Conservation (phyloP, 768 basidiomycete species). For the Sporobolomyces pararoseus region DNA sequence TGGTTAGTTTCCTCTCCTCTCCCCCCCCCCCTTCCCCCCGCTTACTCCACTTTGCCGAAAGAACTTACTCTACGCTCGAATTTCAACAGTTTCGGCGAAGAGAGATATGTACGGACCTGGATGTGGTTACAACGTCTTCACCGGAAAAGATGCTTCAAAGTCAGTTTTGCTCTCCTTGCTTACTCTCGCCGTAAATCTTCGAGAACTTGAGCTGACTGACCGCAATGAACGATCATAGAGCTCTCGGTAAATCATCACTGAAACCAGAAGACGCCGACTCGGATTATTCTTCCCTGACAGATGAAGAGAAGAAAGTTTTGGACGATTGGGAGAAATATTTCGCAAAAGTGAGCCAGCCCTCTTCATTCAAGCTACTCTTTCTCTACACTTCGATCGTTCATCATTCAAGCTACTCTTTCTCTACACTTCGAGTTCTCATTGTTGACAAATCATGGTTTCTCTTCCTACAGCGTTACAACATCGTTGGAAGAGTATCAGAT, state of each 20-base stretch:
- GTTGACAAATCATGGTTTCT: no score
- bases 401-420: no score
- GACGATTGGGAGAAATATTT: constrained; percentile 90
- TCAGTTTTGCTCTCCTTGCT: background rate
- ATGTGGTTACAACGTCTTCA: constrained; percentile 62
- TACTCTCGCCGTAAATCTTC: background rate
- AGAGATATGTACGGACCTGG: constrained; percentile 83
- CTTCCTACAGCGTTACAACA: constrained; percentile 68
- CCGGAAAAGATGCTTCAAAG: constrained; percentile 82
- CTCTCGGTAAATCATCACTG: constrained; percentile 82
- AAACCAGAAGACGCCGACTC: constrained; percentile 78
- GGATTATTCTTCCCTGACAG: constrained; percentile 73
- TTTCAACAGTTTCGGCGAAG: constrained; percentile 62
- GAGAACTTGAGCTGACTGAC: no score
- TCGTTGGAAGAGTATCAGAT: constrained; percentile 66
- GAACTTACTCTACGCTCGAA: background rate
- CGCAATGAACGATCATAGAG: constrained; percentile 50
- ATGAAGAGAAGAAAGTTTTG: constrained; percentile 70
- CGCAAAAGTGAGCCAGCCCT: constrained; percentile 57
- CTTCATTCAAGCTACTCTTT: no score
- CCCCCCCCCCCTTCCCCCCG: background rate
- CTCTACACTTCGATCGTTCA: no score
- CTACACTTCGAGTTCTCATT: no score
- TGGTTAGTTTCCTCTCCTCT: constrained; percentile 3
- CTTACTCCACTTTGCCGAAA: constrained; percentile 8